Evolutionary conservation across 176 grass and related monocot genomes (phyloP).

Genomic region (Leersia perrieri): DNA sequence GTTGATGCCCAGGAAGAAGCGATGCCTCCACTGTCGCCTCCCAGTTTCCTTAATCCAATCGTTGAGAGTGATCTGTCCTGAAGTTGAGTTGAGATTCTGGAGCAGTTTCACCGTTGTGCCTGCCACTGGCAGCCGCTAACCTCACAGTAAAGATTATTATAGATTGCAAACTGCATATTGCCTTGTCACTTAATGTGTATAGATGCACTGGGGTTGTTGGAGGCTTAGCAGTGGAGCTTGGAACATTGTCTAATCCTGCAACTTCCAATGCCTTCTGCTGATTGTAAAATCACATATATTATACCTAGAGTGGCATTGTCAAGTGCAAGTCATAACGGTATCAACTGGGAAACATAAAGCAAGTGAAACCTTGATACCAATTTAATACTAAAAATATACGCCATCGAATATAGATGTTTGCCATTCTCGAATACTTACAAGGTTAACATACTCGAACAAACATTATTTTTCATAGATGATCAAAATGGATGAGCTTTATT

Average conservation of each 20-base stretch:
- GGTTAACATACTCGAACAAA: background rate
- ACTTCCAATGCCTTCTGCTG: background rate
- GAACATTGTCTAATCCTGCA: conserved; percentile 18
- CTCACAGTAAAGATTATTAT: background rate
- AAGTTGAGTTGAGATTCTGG: background rate
- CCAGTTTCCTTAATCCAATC: conserved; percentile 31
- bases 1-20: conserved; percentile 48
- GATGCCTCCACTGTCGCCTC: conserved; percentile 74
- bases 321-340: background rate
- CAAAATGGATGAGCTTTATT: background rate
- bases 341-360: background rate
- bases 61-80: conserved; percentile 4
- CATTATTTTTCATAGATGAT: background rate
- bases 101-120: background rate
- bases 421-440: background rate
- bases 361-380: background rate
- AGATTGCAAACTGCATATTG: conserved; percentile 2
- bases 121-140: background rate
- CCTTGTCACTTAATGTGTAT: background rate
- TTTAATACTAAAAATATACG: too few species aligned
- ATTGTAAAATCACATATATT: conserved; percentile 2
- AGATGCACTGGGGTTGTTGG: conserved; percentile 7
- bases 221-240: too few species aligned
- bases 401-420: too few species aligned
- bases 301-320: background rate